Evolutionary conservation across 495 filamentous ascomycete genomes (phyloP), one percentile per base, ranked within the genome.

Genomic region (Daldinia decipiens): DNA sequence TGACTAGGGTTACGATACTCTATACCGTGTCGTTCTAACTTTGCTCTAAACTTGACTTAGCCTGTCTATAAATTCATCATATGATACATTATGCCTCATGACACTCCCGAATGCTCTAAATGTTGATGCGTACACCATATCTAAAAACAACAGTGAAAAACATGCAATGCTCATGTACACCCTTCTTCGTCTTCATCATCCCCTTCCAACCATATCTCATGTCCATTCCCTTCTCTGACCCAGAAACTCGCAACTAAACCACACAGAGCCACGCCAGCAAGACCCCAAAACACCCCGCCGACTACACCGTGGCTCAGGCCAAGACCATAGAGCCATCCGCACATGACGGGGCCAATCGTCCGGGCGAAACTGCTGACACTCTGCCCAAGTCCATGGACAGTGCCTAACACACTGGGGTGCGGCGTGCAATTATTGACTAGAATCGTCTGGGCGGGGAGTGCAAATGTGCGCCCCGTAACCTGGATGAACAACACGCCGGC

Each of bases 391-490:
- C 93, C 93, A 79, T 97, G 93, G 34, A 95, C 86, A 2, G 92
- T 93, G 1, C 92, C 91, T 9, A 97, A 83, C 5, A 95, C 92
- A 29, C 86, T 89, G 0, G 92, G 92, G 72, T 94, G 92, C 1
- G 93, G 92, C 51, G 88, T 90, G 79, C 89, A 91, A 76, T 97
- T 95, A 71, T 95, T 95, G 32, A 95, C 83, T 6, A 97, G 81
- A 61, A 97, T 95, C 2, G 89, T 89, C 21, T 90, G 88, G 13
- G 87, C 89, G 0, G 93, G 92, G 0, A 94, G 84, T 5, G 91
- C 91, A 79, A 97, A 95, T 0, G 92, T 95, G n/a, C 92, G 87
- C 0, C 89, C 92, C 1, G 89, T 79, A 53, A 94, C 92, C 67
- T 95, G 91, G 21, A 94, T 77, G 74, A 88, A 85, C 0, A 95